Percentiles rank a stretch among this genome's conserved stretches.
Conservation (phyloP, 768 basidiomycete genomes). For the Hydnum rufescens region DNA sequence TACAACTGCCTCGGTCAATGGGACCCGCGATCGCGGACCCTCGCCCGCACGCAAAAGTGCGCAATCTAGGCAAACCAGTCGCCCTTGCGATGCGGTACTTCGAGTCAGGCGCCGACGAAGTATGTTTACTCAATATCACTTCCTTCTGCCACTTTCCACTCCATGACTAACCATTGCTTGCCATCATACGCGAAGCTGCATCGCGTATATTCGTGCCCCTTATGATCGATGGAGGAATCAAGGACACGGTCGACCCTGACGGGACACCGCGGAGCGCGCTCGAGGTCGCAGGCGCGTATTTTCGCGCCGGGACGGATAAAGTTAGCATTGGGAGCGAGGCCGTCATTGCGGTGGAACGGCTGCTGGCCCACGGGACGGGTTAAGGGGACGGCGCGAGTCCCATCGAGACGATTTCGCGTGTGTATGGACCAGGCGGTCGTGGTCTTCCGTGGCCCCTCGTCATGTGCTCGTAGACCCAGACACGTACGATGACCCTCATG, state of each 20-base stretch:
- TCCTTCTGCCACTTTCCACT: conserved; percentile 95
- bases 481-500: conserved; percentile 33
- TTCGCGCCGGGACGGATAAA: conserved; percentile 95
- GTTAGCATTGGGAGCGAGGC: conserved; percentile 96
- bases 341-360: conserved; percentile 77
- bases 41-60: conserved; percentile 30
- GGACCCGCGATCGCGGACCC: conserved; percentile 10
- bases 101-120: conserved; percentile 76
- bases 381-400: conserved; percentile 54
- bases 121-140: conserved; percentile 97
- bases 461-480: conserved; percentile 55
- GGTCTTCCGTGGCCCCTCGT: conserved; percentile 86
- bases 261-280: conserved; percentile 71
- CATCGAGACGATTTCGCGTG: conserved; percentile 82
- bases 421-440: conserved; percentile 96
- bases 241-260: conserved; percentile 88
- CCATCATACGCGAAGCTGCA: conserved; percentile 78
- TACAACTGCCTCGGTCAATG: conserved; percentile 9
- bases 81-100: conserved; percentile 78
- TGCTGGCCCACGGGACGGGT: conserved; percentile 24
- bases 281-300: conserved; percentile 91
- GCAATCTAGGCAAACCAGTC: conserved; percentile 96
- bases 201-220: conserved; percentile 89
- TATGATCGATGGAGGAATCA: conserved; percentile 96
- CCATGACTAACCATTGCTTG: conserved; percentile 94